These are phyloP conservation scores for Ilex aquifolium DNA, from an alignment of 257 asterid species.

Conservation along the genomic window DNA sequence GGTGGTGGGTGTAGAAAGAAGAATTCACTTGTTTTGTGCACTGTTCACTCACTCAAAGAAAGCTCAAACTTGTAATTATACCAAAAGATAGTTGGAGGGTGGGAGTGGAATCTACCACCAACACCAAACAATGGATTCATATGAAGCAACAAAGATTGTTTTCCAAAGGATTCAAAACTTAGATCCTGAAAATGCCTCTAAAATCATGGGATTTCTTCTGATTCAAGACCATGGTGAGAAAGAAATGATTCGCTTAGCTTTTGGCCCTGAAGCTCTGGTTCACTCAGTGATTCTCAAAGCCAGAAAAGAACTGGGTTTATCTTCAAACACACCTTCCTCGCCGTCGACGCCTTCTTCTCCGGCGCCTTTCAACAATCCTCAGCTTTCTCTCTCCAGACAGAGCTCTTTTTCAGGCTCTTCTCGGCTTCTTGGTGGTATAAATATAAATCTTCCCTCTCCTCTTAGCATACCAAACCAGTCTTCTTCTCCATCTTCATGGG, in stretches of 20 bases:
- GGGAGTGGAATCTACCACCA: too few relatives aligned
- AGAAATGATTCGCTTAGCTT: slow-evolving; percentile 71
- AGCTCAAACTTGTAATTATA: slow-evolving; percentile 17
- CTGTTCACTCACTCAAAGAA: slow-evolving; percentile 21
- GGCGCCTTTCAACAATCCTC: slow-evolving; percentile 16
- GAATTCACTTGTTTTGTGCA: not conserved
- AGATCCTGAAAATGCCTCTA: slow-evolving; percentile 68
- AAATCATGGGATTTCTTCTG: slow-evolving; percentile 59
- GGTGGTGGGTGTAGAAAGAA: slow-evolving; percentile 24
- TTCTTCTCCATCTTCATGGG: slow-evolving; percentile 34
- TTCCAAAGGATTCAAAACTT: slow-evolving; percentile 53
- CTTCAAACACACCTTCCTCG: slow-evolving; percentile 27
- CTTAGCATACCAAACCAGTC: slow-evolving; percentile 39
- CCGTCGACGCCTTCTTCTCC: slow-evolving; percentile 33
- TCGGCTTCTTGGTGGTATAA: slow-evolving; percentile 23
- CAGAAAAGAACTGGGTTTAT: slow-evolving; percentile 41
- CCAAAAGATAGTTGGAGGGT: not conserved
- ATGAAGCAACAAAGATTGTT: slow-evolving; percentile 71
- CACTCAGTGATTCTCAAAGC: slow-evolving; percentile 51
- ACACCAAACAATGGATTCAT: slow-evolving; percentile 49
- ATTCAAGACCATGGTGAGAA: slow-evolving; percentile 77
- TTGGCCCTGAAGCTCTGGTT: slow-evolving; percentile 54
- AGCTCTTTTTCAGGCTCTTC: slow-evolving; percentile 33
- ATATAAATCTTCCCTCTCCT: slow-evolving; percentile 48
- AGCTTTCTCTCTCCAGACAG: slow-evolving; percentile 32